Evolutionary conservation across 2,329 filamentous ascomycete genomes (phyloP), one percentile per base, ranked within the genome.

Genomic region (Rutstroemia sydowiana): DNA sequence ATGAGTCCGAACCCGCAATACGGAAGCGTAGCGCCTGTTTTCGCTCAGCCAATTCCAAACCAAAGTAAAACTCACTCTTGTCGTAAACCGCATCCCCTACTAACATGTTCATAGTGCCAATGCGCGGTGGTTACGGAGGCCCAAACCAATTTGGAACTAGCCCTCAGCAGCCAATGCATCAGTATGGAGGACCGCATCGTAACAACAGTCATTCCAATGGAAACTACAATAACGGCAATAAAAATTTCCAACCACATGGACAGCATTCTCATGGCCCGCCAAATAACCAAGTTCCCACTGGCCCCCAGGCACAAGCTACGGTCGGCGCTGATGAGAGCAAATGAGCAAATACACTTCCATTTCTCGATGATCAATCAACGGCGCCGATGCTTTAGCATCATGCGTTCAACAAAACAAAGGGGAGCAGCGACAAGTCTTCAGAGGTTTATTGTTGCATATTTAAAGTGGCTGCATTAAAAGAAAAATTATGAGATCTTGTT

Each of bases 1-100:
- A 77, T 84, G 69, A 85, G 85, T 65, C 88, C 85, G 64, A 85
- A 83, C 63, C 64, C 59, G 36, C 87, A 89, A 48, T 68, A 63
- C 51, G 61, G 61, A 11, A 59, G 58, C 16, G 51, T 55, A 13
- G 55, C 56, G 65, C 85, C 86, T 34, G 80, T 82, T 48, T 90
- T 85, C 68, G 74, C 76, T 54, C 79, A 81, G 30, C 86, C 86
- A 60, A 86, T 87, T 59, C 79, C 80, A 58, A 82, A 78, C 61
- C 84, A 87, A 68, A 86, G 86, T 88, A 82, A 79, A 86, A 56
- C 48, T 39, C 49, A 42, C 53, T 14, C 23, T 18, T 8, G 16
- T 16, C 53, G 49, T 56, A 40, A 34, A 10, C 7, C 55, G 49
- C 47, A 48, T 32, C 62, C 68, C 75, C 69, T 73, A 69, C 68